Evolutionary conservation across 2,329 filamentous ascomycete genomes (phyloP).

Genomic region (Aquanectria penicillioides): DNA sequence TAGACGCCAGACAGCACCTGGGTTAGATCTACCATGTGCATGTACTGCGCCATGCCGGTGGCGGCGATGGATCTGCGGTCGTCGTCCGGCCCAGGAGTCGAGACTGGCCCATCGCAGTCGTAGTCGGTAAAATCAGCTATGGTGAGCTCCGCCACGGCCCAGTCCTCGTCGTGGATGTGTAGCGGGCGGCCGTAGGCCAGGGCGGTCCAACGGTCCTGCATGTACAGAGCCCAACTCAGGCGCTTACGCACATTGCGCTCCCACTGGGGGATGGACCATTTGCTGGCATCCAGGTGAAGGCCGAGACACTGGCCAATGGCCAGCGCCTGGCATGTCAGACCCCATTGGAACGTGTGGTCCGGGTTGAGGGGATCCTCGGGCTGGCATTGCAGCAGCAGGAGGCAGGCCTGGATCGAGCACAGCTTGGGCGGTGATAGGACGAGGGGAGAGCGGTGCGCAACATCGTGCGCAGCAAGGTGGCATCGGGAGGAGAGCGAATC

Average conservation of each 20-base stretch:
- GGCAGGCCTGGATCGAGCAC: constrained; percentile 43
- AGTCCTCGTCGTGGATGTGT: constrained; percentile 45
- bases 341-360: constrained; percentile 46
- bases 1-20: constrained; percentile 58
- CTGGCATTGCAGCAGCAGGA: constrained; percentile 42
- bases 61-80: constrained; percentile 47
- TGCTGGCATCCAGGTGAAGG: constrained; percentile 63
- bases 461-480: constrained; percentile 35
- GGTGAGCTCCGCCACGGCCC: constrained; percentile 40
- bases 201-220: constrained; percentile 67
- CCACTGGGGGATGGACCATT: constrained; percentile 67
- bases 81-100: constrained; percentile 32
- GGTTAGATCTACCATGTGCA: constrained; percentile 58
- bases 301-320: constrained; percentile 63
- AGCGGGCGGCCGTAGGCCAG: constrained; percentile 43
- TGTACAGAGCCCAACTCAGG: constrained; percentile 68
- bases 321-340: constrained; percentile 57
- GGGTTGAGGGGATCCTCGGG: constrained; percentile 48
- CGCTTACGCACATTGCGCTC: constrained; percentile 66
- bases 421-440: constrained; percentile 44
- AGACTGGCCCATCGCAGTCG: constrained; percentile 28
- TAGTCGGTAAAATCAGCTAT: constrained; percentile 47
- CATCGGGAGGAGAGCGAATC: constrained; percentile 40
- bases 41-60: constrained; percentile 54
- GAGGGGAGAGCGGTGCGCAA: constrained; percentile 39